These are phyloP conservation scores for Opeltia flavorubescens DNA, from an alignment of 495 filamentous ascomycete genomes.

Conservation along the genomic window DNA sequence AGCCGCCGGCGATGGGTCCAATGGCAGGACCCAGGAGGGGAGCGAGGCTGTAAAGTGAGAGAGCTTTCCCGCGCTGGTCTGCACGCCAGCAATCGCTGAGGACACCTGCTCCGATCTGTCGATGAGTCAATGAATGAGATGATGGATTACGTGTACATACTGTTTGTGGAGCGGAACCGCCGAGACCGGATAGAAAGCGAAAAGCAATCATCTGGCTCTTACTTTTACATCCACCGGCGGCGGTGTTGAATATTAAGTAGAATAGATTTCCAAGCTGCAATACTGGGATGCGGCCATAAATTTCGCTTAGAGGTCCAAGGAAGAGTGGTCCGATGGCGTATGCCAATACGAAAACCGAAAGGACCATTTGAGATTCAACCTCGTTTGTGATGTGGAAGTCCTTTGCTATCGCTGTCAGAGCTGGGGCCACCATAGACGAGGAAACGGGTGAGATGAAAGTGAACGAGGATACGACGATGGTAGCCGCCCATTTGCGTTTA, in stretches of 20 bases:
- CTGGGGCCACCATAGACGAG: slow-evolving; percentile 62
- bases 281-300: slow-evolving; percentile 46
- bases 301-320: slow-evolving; percentile 48
- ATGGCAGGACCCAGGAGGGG: slow-evolving; percentile 55
- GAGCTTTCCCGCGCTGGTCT: slow-evolving; percentile 50
- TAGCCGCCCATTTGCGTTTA: slow-evolving; percentile 48
- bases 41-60: slow-evolving; percentile 48
- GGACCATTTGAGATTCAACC: slow-evolving; percentile 32
- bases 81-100: slow-evolving; percentile 47
- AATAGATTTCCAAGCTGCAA: slow-evolving; percentile 37
- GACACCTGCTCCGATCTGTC: slow-evolving; percentile 42
- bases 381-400: slow-evolving; percentile 47
- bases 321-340: slow-evolving; percentile 40
- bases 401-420: slow-evolving; percentile 35
- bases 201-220: slow-evolving; percentile 39
- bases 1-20: slow-evolving; percentile 49
- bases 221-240: slow-evolving; percentile 36
- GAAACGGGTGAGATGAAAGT: slow-evolving; percentile 63
- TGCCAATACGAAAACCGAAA: slow-evolving; percentile 42
- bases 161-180: slow-evolving; percentile 38
- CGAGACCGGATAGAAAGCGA: slow-evolving; percentile 44
- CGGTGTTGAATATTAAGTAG: slow-evolving; percentile 41
- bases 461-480: slow-evolving; percentile 41
- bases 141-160: slow-evolving; percentile 18
- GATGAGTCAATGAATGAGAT: background rate